Percentiles rank a stretch among this genome's conserved stretches.
Conservation (phyloP, 805 yeast genomes). For the Myxozyma melibiosi region DNA sequence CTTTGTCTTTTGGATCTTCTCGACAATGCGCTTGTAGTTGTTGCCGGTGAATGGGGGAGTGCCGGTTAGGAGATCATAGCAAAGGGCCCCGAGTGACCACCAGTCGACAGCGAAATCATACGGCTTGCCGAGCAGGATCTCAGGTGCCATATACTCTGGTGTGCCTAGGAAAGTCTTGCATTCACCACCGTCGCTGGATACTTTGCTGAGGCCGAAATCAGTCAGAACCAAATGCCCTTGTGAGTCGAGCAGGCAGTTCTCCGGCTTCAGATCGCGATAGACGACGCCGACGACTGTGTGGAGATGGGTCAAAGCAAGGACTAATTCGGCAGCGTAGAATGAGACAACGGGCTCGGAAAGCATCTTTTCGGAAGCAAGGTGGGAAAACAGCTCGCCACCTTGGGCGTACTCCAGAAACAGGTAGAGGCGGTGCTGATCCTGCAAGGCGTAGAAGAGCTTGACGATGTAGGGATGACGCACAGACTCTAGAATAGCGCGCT, state of each 20-base stretch:
- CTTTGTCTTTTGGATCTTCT: constrained; percentile 67
- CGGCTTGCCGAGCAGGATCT: constrained; percentile 72
- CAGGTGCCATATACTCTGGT: constrained; percentile 89
- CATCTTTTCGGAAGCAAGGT: constrained; percentile 53
- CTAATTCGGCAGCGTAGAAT: constrained; percentile 78
- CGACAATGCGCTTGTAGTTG: constrained; percentile 72
- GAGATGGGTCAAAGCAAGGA: constrained; percentile 72
- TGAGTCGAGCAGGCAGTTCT: constrained; percentile 76
- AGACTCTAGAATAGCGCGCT: constrained; percentile 68
- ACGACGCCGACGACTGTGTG: constrained; percentile 75
- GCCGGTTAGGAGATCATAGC: constrained; percentile 79
- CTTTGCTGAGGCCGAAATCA: constrained; percentile 75
- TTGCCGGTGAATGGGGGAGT: constrained; percentile 88
- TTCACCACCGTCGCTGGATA: constrained; percentile 46
- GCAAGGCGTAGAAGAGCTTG: constrained; percentile 78
- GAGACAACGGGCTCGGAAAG: constrained; percentile 62
- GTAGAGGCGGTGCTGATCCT: constrained; percentile 75
- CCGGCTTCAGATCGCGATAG: constrained; percentile 87
- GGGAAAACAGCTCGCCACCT: constrained; percentile 83
- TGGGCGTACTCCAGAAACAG: constrained; percentile 77
- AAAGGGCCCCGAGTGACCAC: constrained; percentile 88
- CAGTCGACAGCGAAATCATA: constrained; percentile 84
- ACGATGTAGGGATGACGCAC: constrained; percentile 82
- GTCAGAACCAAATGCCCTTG: constrained; percentile 81
- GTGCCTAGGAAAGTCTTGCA: constrained; percentile 71